phyloP scores from a whole-genome alignment of 2,329 filamentous ascomycete genomes.

The Fusarium sp. region DNA sequence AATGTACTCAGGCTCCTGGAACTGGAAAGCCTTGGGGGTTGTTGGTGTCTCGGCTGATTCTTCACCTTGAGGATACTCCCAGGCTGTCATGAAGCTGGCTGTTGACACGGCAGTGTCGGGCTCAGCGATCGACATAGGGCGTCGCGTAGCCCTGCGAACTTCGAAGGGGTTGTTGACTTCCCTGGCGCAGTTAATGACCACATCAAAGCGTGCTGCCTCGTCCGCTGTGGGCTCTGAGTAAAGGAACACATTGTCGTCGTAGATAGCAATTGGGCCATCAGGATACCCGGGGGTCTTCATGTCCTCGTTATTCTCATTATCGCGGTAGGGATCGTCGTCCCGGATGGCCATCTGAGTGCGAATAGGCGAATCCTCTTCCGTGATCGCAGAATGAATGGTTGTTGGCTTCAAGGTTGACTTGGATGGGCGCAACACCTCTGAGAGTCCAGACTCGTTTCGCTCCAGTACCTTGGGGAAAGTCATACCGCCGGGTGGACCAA shows the following conservation, averaged over 20 bases:
- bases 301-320: conserved; percentile 79
- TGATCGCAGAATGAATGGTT: conserved; percentile 58
- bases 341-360: conserved; percentile 71
- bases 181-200: conserved; percentile 85
- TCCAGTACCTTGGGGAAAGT: conserved; percentile 70
- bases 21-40: conserved; percentile 61
- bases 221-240: conserved; percentile 84
- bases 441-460: conserved; percentile 70
- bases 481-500: conserved; percentile 72
- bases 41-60: conserved; percentile 62
- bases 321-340: conserved; percentile 67
- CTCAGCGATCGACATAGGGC: conserved; percentile 49
- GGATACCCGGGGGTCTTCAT: conserved; percentile 86
- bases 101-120: conserved; percentile 68
- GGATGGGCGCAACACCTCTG: conserved; percentile 65
- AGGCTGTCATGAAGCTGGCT: conserved; percentile 69
- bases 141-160: conserved; percentile 45
- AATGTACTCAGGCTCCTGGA: conserved; percentile 79
- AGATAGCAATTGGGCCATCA: conserved; percentile 83
- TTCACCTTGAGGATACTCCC: conserved; percentile 62
- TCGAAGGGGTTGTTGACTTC: conserved; percentile 83
- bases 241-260: conserved; percentile 79
- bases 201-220: conserved; percentile 80
- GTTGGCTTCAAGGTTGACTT: conserved; percentile 53
- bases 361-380: conserved; percentile 69